Percentiles rank a stretch among this genome's conserved stretches.
Evolutionary conservation across 495 filamentous ascomycete genomes (phyloP).

Genomic region (Zalerion maritima): DNA sequence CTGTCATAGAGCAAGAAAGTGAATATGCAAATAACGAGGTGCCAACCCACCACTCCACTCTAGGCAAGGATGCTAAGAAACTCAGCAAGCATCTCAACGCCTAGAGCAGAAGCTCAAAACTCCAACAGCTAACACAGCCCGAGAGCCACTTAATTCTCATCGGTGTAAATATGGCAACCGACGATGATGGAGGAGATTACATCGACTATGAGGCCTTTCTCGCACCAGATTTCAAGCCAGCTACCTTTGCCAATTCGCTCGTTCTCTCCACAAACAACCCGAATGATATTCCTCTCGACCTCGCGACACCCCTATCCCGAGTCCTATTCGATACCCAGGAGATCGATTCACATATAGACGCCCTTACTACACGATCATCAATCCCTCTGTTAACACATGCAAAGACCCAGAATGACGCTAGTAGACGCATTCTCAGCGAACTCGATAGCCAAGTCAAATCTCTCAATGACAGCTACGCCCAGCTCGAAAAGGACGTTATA

Average conservation of each 20-base stretch:
- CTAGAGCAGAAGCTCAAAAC: no score
- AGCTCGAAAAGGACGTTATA: slow-evolving; percentile 69
- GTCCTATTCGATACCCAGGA: slow-evolving; percentile 97
- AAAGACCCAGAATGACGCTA: slow-evolving; percentile 51
- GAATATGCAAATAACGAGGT: no score
- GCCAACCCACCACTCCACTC: no score
- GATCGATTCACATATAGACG: slow-evolving; percentile 88
- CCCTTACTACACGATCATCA: slow-evolving; percentile 71
- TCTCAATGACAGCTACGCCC: slow-evolving; percentile 69
- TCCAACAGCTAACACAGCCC: no score
- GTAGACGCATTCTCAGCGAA: slow-evolving; percentile 50
- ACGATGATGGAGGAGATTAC: slow-evolving; percentile 57
- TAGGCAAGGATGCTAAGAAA: no score
- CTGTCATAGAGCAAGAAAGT: no score
- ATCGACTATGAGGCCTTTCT: slow-evolving; percentile 94
- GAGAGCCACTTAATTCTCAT: no score
- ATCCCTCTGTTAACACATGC: slow-evolving; percentile 73
- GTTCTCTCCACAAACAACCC: slow-evolving; percentile 85
- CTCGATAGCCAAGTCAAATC: slow-evolving; percentile 61
- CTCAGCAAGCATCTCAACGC: no score
- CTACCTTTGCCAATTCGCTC: slow-evolving; percentile 74
- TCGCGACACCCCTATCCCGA: slow-evolving; percentile 82
- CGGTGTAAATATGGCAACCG: no score
- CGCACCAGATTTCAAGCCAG: slow-evolving; percentile 63
- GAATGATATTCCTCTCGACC: slow-evolving; percentile 76